phyloP scores from a whole-genome alignment of 495 filamentous ascomycete species.

The Pseudoneurospora amorphoporcata region DNA sequence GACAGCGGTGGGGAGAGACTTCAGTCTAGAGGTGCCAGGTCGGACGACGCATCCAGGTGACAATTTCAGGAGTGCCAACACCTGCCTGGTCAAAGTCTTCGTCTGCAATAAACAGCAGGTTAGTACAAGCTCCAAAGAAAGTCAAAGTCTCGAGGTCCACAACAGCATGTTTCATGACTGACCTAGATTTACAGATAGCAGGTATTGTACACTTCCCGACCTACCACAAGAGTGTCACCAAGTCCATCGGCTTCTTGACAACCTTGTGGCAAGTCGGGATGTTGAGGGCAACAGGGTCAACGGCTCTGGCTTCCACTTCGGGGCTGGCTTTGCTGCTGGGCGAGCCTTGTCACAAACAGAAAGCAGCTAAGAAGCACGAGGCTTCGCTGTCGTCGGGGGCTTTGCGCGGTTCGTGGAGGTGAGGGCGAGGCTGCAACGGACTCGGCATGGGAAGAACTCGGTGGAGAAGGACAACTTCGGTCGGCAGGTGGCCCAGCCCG shows the following conservation, averaged over 20 bases:
- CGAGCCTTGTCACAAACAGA: slow-evolving; percentile 22
- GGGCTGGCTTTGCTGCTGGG: slow-evolving; percentile 18
- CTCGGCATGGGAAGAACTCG: not conserved
- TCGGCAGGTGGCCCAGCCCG: not conserved
- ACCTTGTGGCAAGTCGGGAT: too few species aligned
- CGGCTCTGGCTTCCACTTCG: slow-evolving; percentile 14
- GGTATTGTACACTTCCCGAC: too few species aligned
- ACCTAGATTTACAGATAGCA: not conserved
- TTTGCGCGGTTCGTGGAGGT: not conserved
- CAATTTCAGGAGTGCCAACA: not conserved
- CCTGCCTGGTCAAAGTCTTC: not conserved
- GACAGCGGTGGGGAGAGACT: too few species aligned
- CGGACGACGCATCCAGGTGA: not conserved
- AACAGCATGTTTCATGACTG: not conserved
- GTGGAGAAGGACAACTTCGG: not conserved
- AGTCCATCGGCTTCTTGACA: too few species aligned
- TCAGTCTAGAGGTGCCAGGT: not conserved
- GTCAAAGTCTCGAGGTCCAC: not conserved
- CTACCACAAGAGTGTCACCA: too few species aligned
- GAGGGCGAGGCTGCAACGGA: not conserved
- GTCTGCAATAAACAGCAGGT: not conserved
- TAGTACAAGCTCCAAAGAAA: not conserved
- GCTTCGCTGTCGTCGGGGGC: slow-evolving; percentile 11
- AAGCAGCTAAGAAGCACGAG: slow-evolving; percentile 15
- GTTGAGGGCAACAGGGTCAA: too few species aligned